These are phyloP conservation scores for Tagetes erecta DNA, from an alignment of 129 eudicot genomes.

Conservation along the genomic window DNA sequence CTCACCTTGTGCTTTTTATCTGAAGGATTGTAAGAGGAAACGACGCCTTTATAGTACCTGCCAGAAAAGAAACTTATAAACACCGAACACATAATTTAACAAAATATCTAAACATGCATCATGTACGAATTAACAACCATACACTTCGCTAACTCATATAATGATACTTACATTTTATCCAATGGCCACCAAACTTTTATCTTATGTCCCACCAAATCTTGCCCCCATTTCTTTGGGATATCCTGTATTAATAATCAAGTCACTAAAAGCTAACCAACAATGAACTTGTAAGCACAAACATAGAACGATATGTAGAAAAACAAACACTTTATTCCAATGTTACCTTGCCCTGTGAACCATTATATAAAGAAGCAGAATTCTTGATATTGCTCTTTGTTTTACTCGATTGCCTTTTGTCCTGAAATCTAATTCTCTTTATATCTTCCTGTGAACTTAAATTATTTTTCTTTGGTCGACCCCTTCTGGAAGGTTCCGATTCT, in stretches of 20 bases:
- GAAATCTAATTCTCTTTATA: slow-evolving; percentile 14
- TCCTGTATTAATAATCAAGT: slow-evolving; percentile 31
- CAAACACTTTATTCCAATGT: background rate
- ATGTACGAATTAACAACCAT: background rate
- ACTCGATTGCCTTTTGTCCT: slow-evolving; percentile 19
- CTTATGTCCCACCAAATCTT: slow-evolving; percentile 58
- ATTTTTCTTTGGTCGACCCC: slow-evolving; percentile 34
- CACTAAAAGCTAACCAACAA: slow-evolving; percentile 1
- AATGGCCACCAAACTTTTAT: slow-evolving; percentile 93
- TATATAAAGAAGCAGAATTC: slow-evolving; percentile 8
- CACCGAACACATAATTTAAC: background rate
- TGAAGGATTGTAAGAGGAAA: slow-evolving; percentile 46
- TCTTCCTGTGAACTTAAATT: slow-evolving; percentile 13
- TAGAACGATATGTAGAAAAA: background rate
- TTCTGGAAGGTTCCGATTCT: slow-evolving; percentile 8
- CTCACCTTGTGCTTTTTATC: slow-evolving; percentile 58
- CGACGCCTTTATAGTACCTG: slow-evolving; percentile 63
- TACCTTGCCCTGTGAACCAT: slow-evolving; percentile 34
- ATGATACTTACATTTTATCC: slow-evolving; percentile 55
- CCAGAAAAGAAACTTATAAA: slow-evolving; percentile 7
- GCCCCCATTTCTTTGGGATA: slow-evolving; percentile 35
- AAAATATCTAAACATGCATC: background rate
- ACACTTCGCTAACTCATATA: slow-evolving; percentile 7
- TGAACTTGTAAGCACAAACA: background rate
- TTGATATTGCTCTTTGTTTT: slow-evolving; percentile 18